Conservation (phyloP, 208 protist species). For the Wallacemonas sp. region DNA sequence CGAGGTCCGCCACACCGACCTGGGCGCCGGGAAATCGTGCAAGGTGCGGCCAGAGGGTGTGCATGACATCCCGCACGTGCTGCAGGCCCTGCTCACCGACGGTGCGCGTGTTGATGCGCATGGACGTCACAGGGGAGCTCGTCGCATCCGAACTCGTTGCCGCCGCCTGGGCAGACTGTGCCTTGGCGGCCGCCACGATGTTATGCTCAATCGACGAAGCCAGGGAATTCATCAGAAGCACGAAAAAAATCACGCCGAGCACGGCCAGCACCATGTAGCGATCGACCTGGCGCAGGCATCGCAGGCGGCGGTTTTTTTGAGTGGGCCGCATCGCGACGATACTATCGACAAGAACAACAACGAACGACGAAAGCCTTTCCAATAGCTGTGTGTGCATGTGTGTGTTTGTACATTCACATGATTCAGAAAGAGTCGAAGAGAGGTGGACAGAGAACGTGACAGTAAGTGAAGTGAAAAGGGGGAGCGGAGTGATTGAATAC, state of each 20-base stretch:
- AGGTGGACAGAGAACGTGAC: too few relatives aligned
- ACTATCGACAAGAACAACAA: neutral
- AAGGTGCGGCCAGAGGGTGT: constrained; percentile 11
- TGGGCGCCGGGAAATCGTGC: constrained; percentile 16
- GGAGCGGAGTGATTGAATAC: too few relatives aligned
- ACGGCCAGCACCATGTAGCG: constrained; percentile 32
- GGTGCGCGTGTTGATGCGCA: constrained; percentile 13
- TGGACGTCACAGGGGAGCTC: neutral
- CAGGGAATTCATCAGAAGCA: constrained; percentile 27
- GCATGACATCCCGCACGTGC: constrained; percentile 17
- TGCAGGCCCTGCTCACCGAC: constrained; percentile 19
- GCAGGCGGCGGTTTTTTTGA: neutral
- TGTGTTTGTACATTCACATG: too few relatives aligned
- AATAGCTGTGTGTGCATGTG: neutral
- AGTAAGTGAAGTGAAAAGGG: too few relatives aligned
- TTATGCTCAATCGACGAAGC: constrained; percentile 19
- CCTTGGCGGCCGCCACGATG: constrained; percentile 11
- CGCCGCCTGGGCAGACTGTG: neutral
- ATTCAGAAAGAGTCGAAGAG: too few relatives aligned
- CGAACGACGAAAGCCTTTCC: too few relatives aligned
- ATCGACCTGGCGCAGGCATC: constrained; percentile 27
- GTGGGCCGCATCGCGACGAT: constrained; percentile 7
- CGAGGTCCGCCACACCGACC: constrained; percentile 21
- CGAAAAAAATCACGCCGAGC: constrained; percentile 27
- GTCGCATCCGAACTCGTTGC: too few relatives aligned